Percentiles rank a stretch among this genome's conserved stretches.
Conservation (phyloP, 352 stramenopile species). For the Pythium phragmiticola region DNA sequence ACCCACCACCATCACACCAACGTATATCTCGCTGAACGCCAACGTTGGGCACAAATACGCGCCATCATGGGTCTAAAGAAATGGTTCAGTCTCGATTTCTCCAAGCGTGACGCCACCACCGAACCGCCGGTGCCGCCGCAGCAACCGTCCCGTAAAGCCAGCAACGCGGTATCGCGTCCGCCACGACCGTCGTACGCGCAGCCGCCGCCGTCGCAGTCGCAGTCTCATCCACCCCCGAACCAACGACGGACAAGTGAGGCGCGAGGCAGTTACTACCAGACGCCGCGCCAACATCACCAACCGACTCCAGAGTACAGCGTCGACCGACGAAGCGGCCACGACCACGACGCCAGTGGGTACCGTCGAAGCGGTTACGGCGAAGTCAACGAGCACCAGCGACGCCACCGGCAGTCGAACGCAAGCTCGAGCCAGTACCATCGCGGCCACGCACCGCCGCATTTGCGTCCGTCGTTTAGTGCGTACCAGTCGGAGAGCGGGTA, state of each 20-base stretch:
- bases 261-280: conserved; percentile 18
- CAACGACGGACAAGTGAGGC: conserved; percentile 14
- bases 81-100: conserved; percentile 55
- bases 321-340: conserved; percentile 2
- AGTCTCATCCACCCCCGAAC: neutral
- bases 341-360: neutral
- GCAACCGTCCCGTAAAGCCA: conserved; percentile 21
- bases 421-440: conserved; percentile 11
- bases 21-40: neutral
- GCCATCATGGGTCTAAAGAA: conserved; percentile 60
- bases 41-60: too few relatives aligned
- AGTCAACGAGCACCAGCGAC: neutral
- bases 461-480: conserved; percentile 1
- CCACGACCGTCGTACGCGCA: conserved; percentile 8
- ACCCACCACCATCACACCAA: neutral
- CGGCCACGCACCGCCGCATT: neutral
- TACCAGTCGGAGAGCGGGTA: conserved; percentile 25
- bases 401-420: conserved; percentile 10
- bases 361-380: too few relatives aligned
- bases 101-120: conserved; percentile 18
- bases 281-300: conserved; percentile 11
- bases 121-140: conserved; percentile 11
- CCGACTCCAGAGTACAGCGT: neutral
- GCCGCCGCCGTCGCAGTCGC: neutral
- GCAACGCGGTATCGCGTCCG: conserved; percentile 5